Evolutionary conservation across 352 stramenopile species (phyloP).

Genomic region (Globisporangium barbulae): DNA sequence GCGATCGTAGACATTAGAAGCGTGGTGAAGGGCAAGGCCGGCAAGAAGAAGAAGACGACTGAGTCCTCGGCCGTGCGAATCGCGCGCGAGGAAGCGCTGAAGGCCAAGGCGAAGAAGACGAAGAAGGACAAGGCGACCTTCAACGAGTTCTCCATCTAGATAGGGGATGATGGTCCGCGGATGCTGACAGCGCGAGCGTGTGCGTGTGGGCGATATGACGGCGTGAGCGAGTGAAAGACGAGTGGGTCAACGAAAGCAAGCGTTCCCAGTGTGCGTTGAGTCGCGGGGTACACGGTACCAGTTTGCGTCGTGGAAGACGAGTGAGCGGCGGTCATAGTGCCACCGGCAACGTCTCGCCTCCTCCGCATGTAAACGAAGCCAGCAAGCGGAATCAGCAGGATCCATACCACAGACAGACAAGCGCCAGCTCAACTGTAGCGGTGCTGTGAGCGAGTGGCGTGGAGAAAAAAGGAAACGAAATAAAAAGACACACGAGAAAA

Average conservation of each 20-base stretch:
- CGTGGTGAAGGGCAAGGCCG: slow-evolving; percentile 64
- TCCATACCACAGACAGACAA: neutral
- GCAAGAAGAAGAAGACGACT: slow-evolving; percentile 59
- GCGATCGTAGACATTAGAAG: slow-evolving; percentile 70
- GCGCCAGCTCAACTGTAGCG: neutral
- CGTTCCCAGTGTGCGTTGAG: neutral
- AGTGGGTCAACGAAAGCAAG: neutral
- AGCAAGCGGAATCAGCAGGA: neutral
- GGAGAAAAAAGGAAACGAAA: neutral
- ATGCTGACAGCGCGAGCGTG: neutral
- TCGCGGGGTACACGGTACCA: no score
- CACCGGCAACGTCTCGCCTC: neutral
- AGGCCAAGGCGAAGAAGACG: slow-evolving; percentile 71
- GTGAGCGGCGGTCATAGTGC: neutral
- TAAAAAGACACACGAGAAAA: slow-evolving; percentile 6
- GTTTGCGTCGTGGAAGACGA: neutral
- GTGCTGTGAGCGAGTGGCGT: neutral
- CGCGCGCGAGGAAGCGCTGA: slow-evolving; percentile 63
- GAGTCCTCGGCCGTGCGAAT: slow-evolving; percentile 62
- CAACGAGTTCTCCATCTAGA: slow-evolving; percentile 81
- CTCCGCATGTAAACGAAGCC: neutral
- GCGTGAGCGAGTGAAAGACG: neutral
- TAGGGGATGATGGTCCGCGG: neutral
- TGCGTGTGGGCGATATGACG: neutral
- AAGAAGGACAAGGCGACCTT: slow-evolving; percentile 73